A percentile compares a stretch with the other conserved stretches of the same genome.
Evolutionary conservation across 2,329 filamentous ascomycete species (phyloP).

Genomic region (Nemania abortiva): DNA sequence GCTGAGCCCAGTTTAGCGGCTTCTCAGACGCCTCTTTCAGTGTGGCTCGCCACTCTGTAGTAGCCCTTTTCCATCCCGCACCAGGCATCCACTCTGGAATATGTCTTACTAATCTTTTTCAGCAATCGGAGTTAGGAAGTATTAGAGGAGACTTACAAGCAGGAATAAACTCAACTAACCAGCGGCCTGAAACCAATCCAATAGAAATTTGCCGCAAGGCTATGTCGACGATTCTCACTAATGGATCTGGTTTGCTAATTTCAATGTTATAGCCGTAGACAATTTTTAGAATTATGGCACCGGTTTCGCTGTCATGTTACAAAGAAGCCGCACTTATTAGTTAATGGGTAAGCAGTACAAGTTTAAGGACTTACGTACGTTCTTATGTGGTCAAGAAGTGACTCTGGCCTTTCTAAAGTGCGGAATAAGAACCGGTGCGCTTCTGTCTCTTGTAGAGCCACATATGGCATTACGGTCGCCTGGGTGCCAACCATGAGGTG

Average conservation of each 20-base stretch:
- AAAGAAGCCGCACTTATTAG: too few relatives aligned
- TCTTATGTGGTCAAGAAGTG: slow-evolving; percentile 26
- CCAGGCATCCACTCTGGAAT: slow-evolving; percentile 50
- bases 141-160: slow-evolving; percentile 33
- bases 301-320: slow-evolving; percentile 47
- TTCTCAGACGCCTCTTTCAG: slow-evolving; percentile 34
- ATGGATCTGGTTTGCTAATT: slow-evolving; percentile 40
- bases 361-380: slow-evolving; percentile 28
- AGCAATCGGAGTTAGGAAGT: background rate
- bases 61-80: slow-evolving; percentile 43
- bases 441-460: slow-evolving; percentile 35
- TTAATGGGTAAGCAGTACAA: background rate
- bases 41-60: slow-evolving; percentile 30
- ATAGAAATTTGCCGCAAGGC: slow-evolving; percentile 42
- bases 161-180: slow-evolving; percentile 49
- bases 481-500: slow-evolving; percentile 52
- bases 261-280: slow-evolving; percentile 49
- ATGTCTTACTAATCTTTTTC: slow-evolving; percentile 33
- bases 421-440: slow-evolving; percentile 37
- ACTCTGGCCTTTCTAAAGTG: slow-evolving; percentile 29
- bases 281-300: slow-evolving; percentile 46
- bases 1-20: slow-evolving; percentile 43
- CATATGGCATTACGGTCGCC: slow-evolving; percentile 31
- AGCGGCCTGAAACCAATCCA: slow-evolving; percentile 40
- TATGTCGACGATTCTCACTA: slow-evolving; percentile 41